Evolutionary conservation across 306 rosid genomes (phyloP).

Genomic region (Phaseolus lunatus): DNA sequence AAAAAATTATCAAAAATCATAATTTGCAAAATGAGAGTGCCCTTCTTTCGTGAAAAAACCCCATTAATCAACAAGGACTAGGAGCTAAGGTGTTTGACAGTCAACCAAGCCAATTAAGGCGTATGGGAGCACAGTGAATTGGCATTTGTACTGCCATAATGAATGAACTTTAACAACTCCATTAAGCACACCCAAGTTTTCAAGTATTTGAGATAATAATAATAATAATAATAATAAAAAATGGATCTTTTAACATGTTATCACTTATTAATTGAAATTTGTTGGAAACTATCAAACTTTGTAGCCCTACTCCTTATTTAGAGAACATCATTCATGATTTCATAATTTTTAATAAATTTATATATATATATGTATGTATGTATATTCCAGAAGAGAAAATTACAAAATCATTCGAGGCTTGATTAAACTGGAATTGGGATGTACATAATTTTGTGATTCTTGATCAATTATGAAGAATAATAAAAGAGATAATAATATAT

Average conservation of each 20-base stretch:
- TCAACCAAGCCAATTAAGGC: conserved; percentile 33
- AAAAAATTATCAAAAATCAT: too few species aligned
- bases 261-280: neutral
- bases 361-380: too few species aligned
- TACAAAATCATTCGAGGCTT: neutral
- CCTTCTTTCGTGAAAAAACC: too few species aligned
- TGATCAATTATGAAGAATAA: neutral
- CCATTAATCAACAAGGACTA: conserved; percentile 36
- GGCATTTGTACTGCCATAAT: conserved; percentile 31
- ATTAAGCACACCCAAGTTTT: conserved; percentile 6
- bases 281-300: too few species aligned
- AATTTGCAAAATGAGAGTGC: too few species aligned
- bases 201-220: neutral
- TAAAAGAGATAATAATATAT: too few species aligned
- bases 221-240: neutral
- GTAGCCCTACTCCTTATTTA: too few species aligned
- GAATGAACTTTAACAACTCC: conserved; percentile 32
- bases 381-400: neutral
- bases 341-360: too few species aligned
- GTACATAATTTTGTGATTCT: neutral
- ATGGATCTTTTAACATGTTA: neutral
- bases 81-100: conserved; percentile 16
- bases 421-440: neutral
- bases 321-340: too few species aligned
- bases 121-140: conserved; percentile 30